These are phyloP conservation scores for Chernovozyma aurita DNA, from an alignment of 1,139 yeast genomes.

Conservation along the genomic window DNA sequence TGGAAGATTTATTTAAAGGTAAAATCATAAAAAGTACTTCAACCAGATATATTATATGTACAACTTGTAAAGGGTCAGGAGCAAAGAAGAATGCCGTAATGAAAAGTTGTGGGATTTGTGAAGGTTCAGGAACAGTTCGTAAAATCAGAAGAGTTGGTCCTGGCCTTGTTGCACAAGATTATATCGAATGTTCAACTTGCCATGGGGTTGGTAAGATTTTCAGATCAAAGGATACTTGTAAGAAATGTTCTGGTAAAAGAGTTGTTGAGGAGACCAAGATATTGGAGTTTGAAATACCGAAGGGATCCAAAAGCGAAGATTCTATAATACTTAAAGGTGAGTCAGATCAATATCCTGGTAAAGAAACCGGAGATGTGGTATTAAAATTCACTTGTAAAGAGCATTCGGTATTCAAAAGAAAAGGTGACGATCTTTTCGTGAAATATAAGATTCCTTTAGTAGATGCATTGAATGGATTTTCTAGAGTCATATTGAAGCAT, in stretches of 20 bases:
- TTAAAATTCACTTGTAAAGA: constrained; percentile 50
- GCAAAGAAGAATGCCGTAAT: constrained; percentile 57
- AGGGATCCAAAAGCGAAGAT: constrained; percentile 66
- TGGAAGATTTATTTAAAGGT: constrained; percentile 80
- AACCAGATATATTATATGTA: constrained; percentile 69
- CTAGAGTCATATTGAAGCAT: constrained; percentile 62
- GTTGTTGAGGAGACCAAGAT: constrained; percentile 65
- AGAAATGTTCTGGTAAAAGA: constrained; percentile 65
- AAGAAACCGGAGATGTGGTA: constrained; percentile 73
- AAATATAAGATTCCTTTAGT: constrained; percentile 59
- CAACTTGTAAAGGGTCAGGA: constrained; percentile 71
- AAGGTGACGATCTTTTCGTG: constrained; percentile 62
- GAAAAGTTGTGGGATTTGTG: constrained; percentile 61
- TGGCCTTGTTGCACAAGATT: constrained; percentile 66
- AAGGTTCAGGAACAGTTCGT: constrained; percentile 64
- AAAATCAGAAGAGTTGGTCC: constrained; percentile 68
- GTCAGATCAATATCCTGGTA: constrained; percentile 77
- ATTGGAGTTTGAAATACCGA: constrained; percentile 71
- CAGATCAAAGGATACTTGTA: constrained; percentile 70
- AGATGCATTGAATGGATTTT: constrained; percentile 82
- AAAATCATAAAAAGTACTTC: constrained; percentile 73
- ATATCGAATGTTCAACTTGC: constrained; percentile 65
- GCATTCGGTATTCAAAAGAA: constrained; percentile 49
- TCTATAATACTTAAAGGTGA: constrained; percentile 58
- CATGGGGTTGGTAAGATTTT: constrained; percentile 64